Conservation (phyloP, 2,329 filamentous ascomycete species). For the Neocucurbitaria cava region DNA sequence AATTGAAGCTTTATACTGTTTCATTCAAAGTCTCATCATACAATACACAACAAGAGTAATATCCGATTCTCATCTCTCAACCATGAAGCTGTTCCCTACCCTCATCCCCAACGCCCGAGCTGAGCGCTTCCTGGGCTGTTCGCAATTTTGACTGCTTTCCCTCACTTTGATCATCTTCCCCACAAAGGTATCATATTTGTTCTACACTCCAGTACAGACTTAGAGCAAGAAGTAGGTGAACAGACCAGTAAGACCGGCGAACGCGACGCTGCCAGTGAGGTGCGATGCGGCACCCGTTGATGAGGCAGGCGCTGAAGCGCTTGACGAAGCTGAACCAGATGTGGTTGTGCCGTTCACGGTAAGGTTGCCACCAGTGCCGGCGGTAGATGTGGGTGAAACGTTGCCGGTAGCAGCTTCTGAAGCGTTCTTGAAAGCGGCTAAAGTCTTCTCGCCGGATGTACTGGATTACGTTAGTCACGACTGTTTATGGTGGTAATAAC, state of each 20-base stretch:
- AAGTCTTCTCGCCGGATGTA: constrained; percentile 27
- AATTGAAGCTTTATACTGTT: constrained; percentile 2
- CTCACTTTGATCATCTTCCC: constrained; percentile 2
- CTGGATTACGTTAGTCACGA: constrained; percentile 21
- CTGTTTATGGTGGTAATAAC: neutral
- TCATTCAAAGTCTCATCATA: constrained; percentile 13
- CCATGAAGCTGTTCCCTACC: constrained; percentile 1
- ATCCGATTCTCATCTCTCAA: constrained; percentile 7
- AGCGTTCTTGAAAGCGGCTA: constrained; percentile 35
- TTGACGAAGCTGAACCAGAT: constrained; percentile 23
- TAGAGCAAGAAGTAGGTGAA: constrained; percentile 43
- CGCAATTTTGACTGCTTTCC: neutral
- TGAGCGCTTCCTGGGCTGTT: neutral
- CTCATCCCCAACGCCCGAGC: neutral
- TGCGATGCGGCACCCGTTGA: constrained; percentile 37
- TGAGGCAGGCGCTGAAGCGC: constrained; percentile 7
- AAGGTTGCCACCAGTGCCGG: constrained; percentile 34
- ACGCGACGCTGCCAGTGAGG: constrained; percentile 29
- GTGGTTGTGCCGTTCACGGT: constrained; percentile 25
- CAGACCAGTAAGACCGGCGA: constrained; percentile 36
- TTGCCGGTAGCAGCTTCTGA: constrained; percentile 26
- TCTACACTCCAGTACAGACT: constrained; percentile 8
- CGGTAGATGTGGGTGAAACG: constrained; percentile 32
- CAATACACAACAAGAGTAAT: constrained; percentile 21
- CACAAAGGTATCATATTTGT: constrained; percentile 20